These are phyloP conservation scores for Prosopis cineraria DNA, from an alignment of 306 rosid genomes.

Conservation along the genomic window DNA sequence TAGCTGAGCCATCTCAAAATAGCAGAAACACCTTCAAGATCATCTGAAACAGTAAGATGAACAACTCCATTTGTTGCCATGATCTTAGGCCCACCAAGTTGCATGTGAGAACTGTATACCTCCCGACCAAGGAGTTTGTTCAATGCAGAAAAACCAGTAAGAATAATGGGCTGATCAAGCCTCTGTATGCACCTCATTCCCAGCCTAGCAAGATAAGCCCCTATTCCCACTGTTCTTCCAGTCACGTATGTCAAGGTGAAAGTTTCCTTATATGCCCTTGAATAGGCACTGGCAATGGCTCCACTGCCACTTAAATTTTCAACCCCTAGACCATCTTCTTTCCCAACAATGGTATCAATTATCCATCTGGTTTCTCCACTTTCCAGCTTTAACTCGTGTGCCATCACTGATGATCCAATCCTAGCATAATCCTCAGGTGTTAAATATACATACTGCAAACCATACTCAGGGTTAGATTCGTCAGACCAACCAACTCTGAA, in stretches of 20 bases:
- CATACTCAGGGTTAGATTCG: conserved; percentile 90
- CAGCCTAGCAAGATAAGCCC: conserved; percentile 99
- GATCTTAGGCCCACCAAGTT: conserved; percentile 98
- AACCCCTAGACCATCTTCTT: conserved; percentile 95
- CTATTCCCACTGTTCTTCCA: conserved; percentile 97
- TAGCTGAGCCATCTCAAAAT: conserved; percentile 98
- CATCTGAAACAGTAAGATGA: conserved; percentile 95
- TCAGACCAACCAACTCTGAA: conserved; percentile 99
- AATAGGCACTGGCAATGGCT: conserved; percentile 96
- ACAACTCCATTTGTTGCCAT: conserved; percentile 99
- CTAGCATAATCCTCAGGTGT: conserved; percentile 87
- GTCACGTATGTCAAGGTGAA: conserved; percentile 95
- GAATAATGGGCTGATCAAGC: conserved; percentile 98
- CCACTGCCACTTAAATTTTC: conserved; percentile 98
- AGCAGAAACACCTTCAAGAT: conserved; percentile 95
- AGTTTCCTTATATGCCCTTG: conserved; percentile 94
- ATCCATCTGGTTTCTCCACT: conserved; percentile 95
- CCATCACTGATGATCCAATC: conserved; percentile 83
- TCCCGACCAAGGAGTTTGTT: conserved; percentile 99
- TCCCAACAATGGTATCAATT: conserved; percentile 94
- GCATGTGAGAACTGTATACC: conserved; percentile 99
- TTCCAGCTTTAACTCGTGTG: conserved; percentile 72
- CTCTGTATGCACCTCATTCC: conserved; percentile 99
- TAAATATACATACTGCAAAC: conserved; percentile 90
- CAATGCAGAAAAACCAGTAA: conserved; percentile 95